Evolutionary conservation across 371 early-diverging fungal species (phyloP).

Genomic region (Mucor plumbeus): DNA sequence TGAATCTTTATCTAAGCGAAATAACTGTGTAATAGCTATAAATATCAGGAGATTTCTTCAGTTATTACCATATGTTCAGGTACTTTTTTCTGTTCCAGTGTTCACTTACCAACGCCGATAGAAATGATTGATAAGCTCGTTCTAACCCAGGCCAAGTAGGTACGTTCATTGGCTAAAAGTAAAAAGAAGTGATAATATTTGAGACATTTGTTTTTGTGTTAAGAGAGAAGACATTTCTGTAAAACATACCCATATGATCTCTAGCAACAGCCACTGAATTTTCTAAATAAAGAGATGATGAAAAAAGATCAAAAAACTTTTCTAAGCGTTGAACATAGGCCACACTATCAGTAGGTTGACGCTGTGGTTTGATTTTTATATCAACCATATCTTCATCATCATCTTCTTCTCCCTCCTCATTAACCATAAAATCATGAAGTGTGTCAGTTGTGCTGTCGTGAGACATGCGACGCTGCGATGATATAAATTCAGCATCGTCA

Average conservation of each 20-base stretch:
- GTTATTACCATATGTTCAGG: background rate
- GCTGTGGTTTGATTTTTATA: background rate
- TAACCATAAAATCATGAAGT: background rate
- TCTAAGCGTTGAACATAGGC: conserved; percentile 20
- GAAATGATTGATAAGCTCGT: conserved; percentile 78
- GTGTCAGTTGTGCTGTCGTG: background rate
- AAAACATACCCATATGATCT: conserved; percentile 68
- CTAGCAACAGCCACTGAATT: conserved; percentile 79
- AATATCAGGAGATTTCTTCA: background rate
- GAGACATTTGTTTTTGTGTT: background rate
- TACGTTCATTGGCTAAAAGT: conserved; percentile 76
- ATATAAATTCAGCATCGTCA: background rate
- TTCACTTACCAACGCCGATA: conserved; percentile 66
- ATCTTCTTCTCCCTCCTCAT: background rate
- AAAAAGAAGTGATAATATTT: background rate
- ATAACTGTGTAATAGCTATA: conserved; percentile 74
- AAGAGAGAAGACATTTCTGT: background rate
- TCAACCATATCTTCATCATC: background rate
- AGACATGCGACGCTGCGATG: background rate
- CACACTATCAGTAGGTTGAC: background rate
- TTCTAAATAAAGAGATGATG: conserved; percentile 53
- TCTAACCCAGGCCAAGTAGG: conserved; percentile 80
- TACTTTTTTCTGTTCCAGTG: too few relatives aligned
- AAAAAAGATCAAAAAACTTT: conserved; percentile 8
- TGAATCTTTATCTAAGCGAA: conserved; percentile 52